Evolutionary conservation across 2,329 filamentous ascomycete species (phyloP).

Genomic region (Fusarium sp.): DNA sequence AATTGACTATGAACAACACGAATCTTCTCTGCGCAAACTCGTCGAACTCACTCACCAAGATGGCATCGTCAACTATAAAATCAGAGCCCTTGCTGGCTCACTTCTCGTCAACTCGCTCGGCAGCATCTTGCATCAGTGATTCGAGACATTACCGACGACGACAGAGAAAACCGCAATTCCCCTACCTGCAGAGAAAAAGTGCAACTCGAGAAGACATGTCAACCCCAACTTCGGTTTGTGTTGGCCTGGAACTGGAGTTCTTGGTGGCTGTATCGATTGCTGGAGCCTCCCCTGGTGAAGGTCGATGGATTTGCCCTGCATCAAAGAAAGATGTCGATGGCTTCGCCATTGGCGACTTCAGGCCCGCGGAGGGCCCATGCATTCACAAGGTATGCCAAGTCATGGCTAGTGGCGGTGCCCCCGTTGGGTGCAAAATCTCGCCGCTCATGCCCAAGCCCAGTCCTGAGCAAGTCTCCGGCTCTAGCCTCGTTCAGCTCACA

Average conservation of each 20-base stretch:
- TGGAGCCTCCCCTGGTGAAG: not conserved
- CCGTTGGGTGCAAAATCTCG: conserved; percentile 31
- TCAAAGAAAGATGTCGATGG: conserved; percentile 11
- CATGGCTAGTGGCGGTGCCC: conserved; percentile 34
- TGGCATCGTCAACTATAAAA: conserved; percentile 31
- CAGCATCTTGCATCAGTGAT: conserved; percentile 4
- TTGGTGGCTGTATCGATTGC: conserved; percentile 36
- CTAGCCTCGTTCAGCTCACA: conserved; percentile 24
- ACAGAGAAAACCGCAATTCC: conserved; percentile 7
- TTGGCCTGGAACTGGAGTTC: conserved; percentile 47
- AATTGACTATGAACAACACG: conserved; percentile 17
- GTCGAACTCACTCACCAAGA: conserved; percentile 22
- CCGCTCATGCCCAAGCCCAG: conserved; percentile 13
- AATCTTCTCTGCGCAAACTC: conserved; percentile 15
- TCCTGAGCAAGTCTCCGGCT: conserved; percentile 10
- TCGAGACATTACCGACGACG: conserved; percentile 14
- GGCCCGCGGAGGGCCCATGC: conserved; percentile 7
- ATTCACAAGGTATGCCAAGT: conserved; percentile 40
- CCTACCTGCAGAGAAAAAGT: conserved; percentile 1
- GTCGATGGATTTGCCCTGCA: conserved; percentile 30
- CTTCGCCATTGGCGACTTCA: conserved; percentile 31
- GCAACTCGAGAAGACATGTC: conserved; percentile 7
- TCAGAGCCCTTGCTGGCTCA: conserved; percentile 17
- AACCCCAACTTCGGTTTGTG: conserved; percentile 20
- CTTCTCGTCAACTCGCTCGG: conserved; percentile 23